These are phyloP conservation scores for Aspergillus fructus DNA, from an alignment of 2,329 filamentous ascomycete species.

Conservation along the genomic window DNA sequence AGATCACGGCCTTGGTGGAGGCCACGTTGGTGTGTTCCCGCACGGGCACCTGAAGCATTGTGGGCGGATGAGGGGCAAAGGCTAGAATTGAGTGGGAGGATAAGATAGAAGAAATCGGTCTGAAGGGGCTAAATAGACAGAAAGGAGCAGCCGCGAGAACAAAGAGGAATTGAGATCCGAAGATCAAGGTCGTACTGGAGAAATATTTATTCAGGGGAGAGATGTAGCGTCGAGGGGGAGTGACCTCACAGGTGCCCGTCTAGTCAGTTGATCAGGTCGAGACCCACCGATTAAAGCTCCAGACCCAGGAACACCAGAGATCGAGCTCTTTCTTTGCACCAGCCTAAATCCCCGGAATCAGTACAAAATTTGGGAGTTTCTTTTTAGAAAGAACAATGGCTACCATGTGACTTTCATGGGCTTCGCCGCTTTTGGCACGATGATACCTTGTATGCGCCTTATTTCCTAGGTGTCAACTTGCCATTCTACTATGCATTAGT, in stretches of 20 bases:
- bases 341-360: background rate
- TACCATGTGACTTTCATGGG: background rate
- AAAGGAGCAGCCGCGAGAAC: background rate
- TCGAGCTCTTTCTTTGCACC: background rate
- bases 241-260: conserved; percentile 1
- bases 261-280: conserved; percentile 9
- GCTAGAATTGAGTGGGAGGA: conserved; percentile 5
- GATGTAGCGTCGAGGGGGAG: background rate
- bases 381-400: background rate
- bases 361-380: background rate
- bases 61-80: conserved; percentile 18
- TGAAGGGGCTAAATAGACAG: background rate
- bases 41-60: conserved; percentile 48
- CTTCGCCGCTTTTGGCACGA: background rate
- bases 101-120: background rate
- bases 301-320: conserved; percentile 10
- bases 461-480: background rate
- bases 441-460: background rate
- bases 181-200: background rate
- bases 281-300: conserved; percentile 4
- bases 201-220: conserved; percentile 5
- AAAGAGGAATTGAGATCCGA: background rate
- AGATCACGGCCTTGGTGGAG: conserved; percentile 88
- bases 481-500: background rate
- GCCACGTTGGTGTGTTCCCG: conserved; percentile 48